Evolutionary conservation across 1,284 basidiomycete species (phyloP).

Genomic region (Ganoderma multipileum): DNA sequence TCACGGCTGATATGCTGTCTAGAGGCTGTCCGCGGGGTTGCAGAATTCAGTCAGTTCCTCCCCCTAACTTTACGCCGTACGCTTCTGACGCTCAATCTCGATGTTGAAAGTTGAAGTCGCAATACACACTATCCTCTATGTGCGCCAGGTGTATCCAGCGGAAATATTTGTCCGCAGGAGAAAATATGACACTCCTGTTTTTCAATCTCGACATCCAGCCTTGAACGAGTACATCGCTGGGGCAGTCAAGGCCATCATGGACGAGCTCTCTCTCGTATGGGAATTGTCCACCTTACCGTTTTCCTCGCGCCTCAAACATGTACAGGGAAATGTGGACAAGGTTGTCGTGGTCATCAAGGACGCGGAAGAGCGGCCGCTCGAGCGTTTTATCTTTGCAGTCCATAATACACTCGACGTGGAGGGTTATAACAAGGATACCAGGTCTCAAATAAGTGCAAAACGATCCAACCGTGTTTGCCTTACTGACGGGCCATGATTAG

Average conservation of each 20-base stretch:
- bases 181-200: constrained; percentile 90
- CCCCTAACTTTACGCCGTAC: neutral
- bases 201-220: constrained; percentile 88
- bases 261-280: constrained; percentile 73
- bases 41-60: constrained; percentile 64
- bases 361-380: constrained; percentile 75
- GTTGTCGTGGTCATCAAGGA: constrained; percentile 84
- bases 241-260: constrained; percentile 75
- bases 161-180: constrained; percentile 87
- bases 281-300: constrained; percentile 7
- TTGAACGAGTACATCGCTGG: constrained; percentile 89
- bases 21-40: constrained; percentile 68
- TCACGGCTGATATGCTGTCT: constrained; percentile 15
- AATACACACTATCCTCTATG: constrained; percentile 90
- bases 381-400: constrained; percentile 83
- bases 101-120: constrained; percentile 82
- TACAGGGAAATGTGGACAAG: constrained; percentile 75
- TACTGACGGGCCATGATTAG: constrained; percentile 43
- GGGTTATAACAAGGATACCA: constrained; percentile 65
- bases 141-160: constrained; percentile 88
- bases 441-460: constrained; percentile 45
- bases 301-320: constrained; percentile 17
- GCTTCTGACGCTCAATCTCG: neutral
- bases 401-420: constrained; percentile 76
- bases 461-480: too few species aligned